Evolutionary conservation across 495 filamentous ascomycete genomes (phyloP), one percentile per base, ranked within the genome.

Genomic region (Daldinia caldariorum): DNA sequence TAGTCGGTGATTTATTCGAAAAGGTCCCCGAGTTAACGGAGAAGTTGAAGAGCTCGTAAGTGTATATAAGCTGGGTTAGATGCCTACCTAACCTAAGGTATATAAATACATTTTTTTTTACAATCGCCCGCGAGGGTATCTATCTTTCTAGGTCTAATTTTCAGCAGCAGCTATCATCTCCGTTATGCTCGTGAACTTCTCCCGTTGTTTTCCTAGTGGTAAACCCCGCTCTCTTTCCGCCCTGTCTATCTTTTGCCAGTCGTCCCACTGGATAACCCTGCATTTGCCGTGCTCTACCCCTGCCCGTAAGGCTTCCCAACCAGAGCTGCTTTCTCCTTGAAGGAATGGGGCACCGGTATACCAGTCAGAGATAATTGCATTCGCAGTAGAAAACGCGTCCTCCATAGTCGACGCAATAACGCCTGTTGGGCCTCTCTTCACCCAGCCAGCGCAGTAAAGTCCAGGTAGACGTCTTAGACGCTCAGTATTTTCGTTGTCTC

Each of bases 371-470:
- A 84, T 85, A 54, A 99, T 89, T 2, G 89, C 88, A 76, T 97
- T 93, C 0, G 89, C 96, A 1, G 94, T 97, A 16, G 86, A 85
- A 74, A 97, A 97, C 0, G 94, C 96, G 78, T 98, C 96, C 58
- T 90, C 89, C 94, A 99, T 97, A 0, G 95, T 99, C 31, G 89
- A 93, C 9, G 95, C 94, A 77, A 99, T 98, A 3, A 97, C 94
- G 6, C 95, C 95, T 5, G 94, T 97, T 0, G 95, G 96, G 1
- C 95, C 95, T 45, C 92, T 85, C 79, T 98, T 98, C 20, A 97
- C 94, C 95, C 95, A 99, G 4, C 95, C 95, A 20, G 94, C 92
- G 69, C 93, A 94, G 78, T 99, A 99, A 16, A 97, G 74, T 0
- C 96, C 96, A 1, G 92, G 91, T n/a, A 76, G 34, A 47, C 58